phyloP scores from a whole-genome alignment of 306 rosid genomes.

The Trifolium fragiferum region DNA sequence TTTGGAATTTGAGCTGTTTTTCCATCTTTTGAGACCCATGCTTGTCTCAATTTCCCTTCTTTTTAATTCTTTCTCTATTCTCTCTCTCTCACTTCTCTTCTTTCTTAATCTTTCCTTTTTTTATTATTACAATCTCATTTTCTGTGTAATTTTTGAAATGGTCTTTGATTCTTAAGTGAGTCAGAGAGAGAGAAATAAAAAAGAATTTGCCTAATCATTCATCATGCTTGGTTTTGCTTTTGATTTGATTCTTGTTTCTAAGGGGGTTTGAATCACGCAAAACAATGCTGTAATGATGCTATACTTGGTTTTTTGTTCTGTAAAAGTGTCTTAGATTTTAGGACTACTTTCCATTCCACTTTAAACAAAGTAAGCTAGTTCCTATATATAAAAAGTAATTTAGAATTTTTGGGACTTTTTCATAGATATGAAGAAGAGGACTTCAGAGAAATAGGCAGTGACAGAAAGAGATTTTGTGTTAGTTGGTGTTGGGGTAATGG shows the following conservation, averaged over 20 bases:
- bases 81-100: slow-evolving; percentile 40
- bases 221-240: slow-evolving; percentile 36
- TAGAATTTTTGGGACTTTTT: slow-evolving; percentile 36
- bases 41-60: slow-evolving; percentile 61
- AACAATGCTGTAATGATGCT: slow-evolving; percentile 63
- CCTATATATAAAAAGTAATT: slow-evolving; percentile 33
- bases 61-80: slow-evolving; percentile 53
- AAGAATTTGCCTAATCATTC: slow-evolving; percentile 42
- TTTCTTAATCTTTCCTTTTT: neutral
- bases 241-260: slow-evolving; percentile 46
- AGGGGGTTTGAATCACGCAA: slow-evolving; percentile 63
- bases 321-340: slow-evolving; percentile 52
- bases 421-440: slow-evolving; percentile 58
- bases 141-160: slow-evolving; percentile 40
- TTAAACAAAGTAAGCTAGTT: slow-evolving; percentile 44
- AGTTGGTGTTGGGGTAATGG: slow-evolving; percentile 54
- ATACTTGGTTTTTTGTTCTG: slow-evolving; percentile 48
- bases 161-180: slow-evolving; percentile 19
- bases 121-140: neutral
- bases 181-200: slow-evolving; percentile 26
- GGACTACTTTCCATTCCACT: slow-evolving; percentile 41
- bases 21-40: slow-evolving; percentile 92
- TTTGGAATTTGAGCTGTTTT: slow-evolving; percentile 72
- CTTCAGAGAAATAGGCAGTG: slow-evolving; percentile 35
- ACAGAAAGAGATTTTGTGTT: slow-evolving; percentile 33